Percentiles rank a stretch among this genome's conserved stretches.
These are phyloP conservation scores for Asterochloris erici DNA, from an alignment of 139 green algal species.

Conservation along the genomic window DNA sequence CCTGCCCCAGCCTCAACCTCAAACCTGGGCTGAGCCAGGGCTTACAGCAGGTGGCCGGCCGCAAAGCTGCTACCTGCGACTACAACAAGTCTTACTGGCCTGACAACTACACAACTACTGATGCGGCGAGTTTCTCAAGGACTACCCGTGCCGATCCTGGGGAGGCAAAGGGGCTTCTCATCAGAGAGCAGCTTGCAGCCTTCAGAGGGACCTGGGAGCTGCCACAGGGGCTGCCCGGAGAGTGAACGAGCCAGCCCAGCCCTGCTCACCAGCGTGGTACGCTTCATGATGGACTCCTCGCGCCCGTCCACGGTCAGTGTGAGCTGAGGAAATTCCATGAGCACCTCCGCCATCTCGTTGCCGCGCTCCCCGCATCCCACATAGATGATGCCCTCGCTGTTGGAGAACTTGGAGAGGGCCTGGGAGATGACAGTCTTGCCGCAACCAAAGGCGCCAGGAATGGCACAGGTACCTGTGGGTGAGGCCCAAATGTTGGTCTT, in stretches of 20 bases:
- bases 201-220: background rate
- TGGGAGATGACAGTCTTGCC: constrained; percentile 99
- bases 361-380: constrained; percentile 97
- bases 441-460: constrained; percentile 97
- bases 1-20: too few species aligned
- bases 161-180: background rate
- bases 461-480: constrained; percentile 87
- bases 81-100: too few species aligned
- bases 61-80: too few species aligned
- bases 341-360: constrained; percentile 89
- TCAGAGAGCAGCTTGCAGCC: background rate
- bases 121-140: too few species aligned
- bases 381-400: constrained; percentile 99
- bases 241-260: background rate
- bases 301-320: constrained; percentile 97
- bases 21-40: too few species aligned
- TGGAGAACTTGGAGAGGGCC: constrained; percentile 98
- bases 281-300: constrained; percentile 99
- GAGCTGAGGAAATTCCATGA: constrained; percentile 95
- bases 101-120: too few species aligned
- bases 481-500: background rate
- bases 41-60: too few species aligned
- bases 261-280: constrained; percentile 80
- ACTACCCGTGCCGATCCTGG: too few species aligned
- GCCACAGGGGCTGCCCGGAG: too few species aligned